Conservation (phyloP, 2,329 filamentous ascomycete species). For the Botrytis tulipae region DNA sequence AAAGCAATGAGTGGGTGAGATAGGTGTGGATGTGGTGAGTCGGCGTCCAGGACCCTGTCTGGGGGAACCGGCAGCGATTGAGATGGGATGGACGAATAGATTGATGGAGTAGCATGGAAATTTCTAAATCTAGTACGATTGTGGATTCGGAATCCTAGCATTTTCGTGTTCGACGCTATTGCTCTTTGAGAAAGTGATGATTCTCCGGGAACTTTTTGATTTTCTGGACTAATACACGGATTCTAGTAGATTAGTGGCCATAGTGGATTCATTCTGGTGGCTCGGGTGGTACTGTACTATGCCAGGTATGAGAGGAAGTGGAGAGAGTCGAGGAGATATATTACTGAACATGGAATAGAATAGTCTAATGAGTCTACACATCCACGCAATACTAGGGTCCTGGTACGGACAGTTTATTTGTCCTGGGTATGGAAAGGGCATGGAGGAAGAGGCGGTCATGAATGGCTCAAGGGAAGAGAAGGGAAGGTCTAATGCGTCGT, state of each 20-base stretch:
- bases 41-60: constrained; percentile 29
- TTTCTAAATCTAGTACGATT: constrained; percentile 28
- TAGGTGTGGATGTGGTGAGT: constrained; percentile 19
- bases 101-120: constrained; percentile 16
- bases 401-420: constrained; percentile 1
- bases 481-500: neutral
- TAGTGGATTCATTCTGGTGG: constrained; percentile 5
- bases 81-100: constrained; percentile 28
- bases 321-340: constrained; percentile 6
- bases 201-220: constrained; percentile 12
- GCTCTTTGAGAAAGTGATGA: constrained; percentile 16
- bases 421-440: neutral
- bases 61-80: constrained; percentile 31
- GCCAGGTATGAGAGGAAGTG: constrained; percentile 1
- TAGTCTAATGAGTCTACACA: neutral
- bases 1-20: constrained; percentile 23
- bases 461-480: neutral
- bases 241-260: constrained; percentile 6
- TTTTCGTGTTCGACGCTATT: constrained; percentile 24
- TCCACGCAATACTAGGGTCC: constrained; percentile 10
- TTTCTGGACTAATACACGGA: constrained; percentile 13
- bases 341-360: constrained; percentile 9
- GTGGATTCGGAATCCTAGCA: constrained; percentile 9
- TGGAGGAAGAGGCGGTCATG: constrained; percentile 13
- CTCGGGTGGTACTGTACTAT: constrained; percentile 11